A percentile compares a stretch with the other conserved stretches of the same genome.
Evolutionary conservation across 2,329 filamentous ascomycete genomes (phyloP).

Genomic region (Paecilomyces fulvus): DNA sequence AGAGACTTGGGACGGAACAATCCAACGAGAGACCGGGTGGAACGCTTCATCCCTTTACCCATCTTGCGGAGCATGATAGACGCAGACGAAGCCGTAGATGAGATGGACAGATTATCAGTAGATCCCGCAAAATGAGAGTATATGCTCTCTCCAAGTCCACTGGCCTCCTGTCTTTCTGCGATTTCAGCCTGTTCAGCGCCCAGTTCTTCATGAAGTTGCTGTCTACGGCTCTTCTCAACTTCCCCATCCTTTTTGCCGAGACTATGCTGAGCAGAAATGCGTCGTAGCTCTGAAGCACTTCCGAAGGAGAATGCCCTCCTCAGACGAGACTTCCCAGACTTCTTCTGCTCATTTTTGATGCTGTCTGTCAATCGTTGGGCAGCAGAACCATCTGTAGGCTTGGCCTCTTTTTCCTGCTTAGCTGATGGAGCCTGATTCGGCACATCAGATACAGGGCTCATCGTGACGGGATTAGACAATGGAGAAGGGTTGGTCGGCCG

Average conservation of each 20-base stretch:
- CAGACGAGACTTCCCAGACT: slow-evolving; percentile 77
- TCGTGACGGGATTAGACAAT: slow-evolving; percentile 61
- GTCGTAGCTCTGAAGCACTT: slow-evolving; percentile 81
- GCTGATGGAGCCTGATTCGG: slow-evolving; percentile 33
- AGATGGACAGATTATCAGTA: slow-evolving; percentile 70
- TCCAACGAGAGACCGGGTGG: slow-evolving; percentile 80
- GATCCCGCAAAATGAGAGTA: slow-evolving; percentile 81
- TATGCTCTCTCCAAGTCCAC: slow-evolving; percentile 84
- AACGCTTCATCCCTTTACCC: slow-evolving; percentile 97
- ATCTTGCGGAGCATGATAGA: slow-evolving; percentile 72
- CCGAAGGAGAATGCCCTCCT: slow-evolving; percentile 94
- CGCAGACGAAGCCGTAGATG: slow-evolving; percentile 41
- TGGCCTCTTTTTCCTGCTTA: slow-evolving; percentile 19
- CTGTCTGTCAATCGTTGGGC: slow-evolving; percentile 80
- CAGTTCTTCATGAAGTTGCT: slow-evolving; percentile 56
- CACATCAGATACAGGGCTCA: slow-evolving; percentile 44
- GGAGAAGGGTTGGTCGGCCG: slow-evolving; percentile 61
- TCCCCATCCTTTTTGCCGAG: slow-evolving; percentile 36
- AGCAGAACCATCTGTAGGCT: slow-evolving; percentile 55
- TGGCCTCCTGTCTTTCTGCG: slow-evolving; percentile 83
- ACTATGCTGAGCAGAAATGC: slow-evolving; percentile 59
- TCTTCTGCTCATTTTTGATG: slow-evolving; percentile 67
- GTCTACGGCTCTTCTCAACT: slow-evolving; percentile 54
- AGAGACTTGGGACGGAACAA: slow-evolving; percentile 92
- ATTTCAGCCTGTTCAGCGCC: slow-evolving; percentile 89